Percentiles rank a stretch among this genome's conserved stretches.
Evolutionary conservation across 352 stramenopile species (phyloP).

Genomic region (Pythium monospermum): DNA sequence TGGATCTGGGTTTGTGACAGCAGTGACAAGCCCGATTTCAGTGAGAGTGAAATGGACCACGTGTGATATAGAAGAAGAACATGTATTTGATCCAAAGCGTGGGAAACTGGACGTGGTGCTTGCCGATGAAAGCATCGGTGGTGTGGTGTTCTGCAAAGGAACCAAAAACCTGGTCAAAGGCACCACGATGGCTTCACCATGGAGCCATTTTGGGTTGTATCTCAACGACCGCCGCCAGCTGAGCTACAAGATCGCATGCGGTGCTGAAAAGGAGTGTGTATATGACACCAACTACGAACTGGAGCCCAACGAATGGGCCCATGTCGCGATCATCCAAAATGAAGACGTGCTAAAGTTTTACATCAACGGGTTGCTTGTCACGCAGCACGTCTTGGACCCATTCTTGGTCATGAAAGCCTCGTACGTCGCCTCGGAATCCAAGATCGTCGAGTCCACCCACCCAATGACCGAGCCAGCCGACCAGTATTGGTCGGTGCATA

Average conservation of each 20-base stretch:
- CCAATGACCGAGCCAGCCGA: constrained; percentile 44
- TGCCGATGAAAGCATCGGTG: constrained; percentile 43
- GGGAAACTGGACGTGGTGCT: constrained; percentile 52
- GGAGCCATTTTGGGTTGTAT: constrained; percentile 71
- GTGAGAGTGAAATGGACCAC: constrained; percentile 52
- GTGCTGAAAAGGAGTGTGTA: constrained; percentile 47
- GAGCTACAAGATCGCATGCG: constrained; percentile 58
- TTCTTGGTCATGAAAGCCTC: constrained; percentile 51
- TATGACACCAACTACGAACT: constrained; percentile 67
- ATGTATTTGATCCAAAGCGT: constrained; percentile 49
- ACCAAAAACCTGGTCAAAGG: constrained; percentile 58
- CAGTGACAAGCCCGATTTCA: constrained; percentile 31
- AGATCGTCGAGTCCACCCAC: constrained; percentile 61
- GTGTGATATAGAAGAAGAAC: constrained; percentile 24
- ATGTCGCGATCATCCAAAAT: constrained; percentile 65
- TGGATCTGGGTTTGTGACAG: too few species aligned
- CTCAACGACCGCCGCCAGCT: constrained; percentile 60
- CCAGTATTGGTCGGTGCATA: constrained; percentile 66
- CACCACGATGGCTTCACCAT: constrained; percentile 36
- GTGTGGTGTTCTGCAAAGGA: constrained; percentile 67
- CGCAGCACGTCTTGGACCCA: constrained; percentile 58
- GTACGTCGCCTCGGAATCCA: constrained; percentile 32
- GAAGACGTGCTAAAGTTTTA: constrained; percentile 55
- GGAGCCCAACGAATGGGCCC: constrained; percentile 54
- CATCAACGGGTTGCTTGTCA: constrained; percentile 61